Evolutionary conservation across 2,329 filamentous ascomycete genomes (phyloP).

Genomic region (Cladosporium sp.): DNA sequence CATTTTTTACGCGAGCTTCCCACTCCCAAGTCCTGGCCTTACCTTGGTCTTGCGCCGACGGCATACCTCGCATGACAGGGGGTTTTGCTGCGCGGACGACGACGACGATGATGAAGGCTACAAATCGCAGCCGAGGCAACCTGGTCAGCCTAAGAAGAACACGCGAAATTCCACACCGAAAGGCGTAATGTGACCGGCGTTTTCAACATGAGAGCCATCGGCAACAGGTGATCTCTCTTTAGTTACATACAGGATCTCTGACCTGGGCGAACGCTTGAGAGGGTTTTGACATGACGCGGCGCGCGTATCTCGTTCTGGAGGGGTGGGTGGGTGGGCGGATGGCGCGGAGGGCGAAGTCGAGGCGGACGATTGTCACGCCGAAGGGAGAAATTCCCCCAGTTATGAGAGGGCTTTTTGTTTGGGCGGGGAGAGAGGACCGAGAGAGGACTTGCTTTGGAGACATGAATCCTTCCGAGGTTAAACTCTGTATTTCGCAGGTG

Average conservation of each 20-base stretch:
- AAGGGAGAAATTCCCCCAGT: too few species aligned
- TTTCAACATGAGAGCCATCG: too few species aligned
- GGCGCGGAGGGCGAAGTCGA: background rate
- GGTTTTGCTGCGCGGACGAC: slow-evolving; percentile 13
- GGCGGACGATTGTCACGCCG: slow-evolving; percentile 7
- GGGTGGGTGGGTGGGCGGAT: background rate
- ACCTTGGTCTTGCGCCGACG: slow-evolving; percentile 22
- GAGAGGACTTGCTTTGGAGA: background rate
- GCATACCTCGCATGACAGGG: slow-evolving; percentile 20
- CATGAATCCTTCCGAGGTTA: slow-evolving; percentile 7
- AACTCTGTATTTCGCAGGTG: background rate
- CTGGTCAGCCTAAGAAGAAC: background rate
- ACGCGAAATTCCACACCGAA: too few species aligned
- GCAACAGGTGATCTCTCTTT: too few species aligned
- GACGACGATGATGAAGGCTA: too few species aligned
- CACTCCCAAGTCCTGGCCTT: too few species aligned
- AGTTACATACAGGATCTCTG: slow-evolving; percentile 5
- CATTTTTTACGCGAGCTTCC: too few species aligned
- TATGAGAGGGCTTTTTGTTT: background rate
- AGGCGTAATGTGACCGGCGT: too few species aligned
- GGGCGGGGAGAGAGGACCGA: background rate
- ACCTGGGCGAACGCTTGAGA: slow-evolving; percentile 10
- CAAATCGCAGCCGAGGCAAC: slow-evolving; percentile 5
- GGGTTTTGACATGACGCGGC: slow-evolving; percentile 11
- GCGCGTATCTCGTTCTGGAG: background rate